Evolutionary conservation across 2,329 filamentous ascomycete species (phyloP), one percentile per base, ranked within the genome.

Genomic region (Septoria petroselini): DNA sequence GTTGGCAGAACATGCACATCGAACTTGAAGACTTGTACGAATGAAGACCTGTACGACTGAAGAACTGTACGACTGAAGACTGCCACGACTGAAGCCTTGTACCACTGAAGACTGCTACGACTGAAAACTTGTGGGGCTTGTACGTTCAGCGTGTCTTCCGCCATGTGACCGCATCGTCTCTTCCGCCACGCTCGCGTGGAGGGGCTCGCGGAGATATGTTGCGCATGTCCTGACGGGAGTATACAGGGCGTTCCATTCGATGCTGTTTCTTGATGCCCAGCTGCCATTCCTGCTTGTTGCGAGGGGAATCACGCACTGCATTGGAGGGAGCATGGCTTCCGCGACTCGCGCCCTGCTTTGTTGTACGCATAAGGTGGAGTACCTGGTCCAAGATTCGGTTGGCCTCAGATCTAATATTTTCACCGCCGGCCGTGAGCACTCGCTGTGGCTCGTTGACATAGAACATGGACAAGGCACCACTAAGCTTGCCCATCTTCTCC

Each of bases 391-490:
- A 18, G 9, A 59, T 19, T 4, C 25, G 41, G 15, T 45, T 44
- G 6, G 48, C 52, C 31, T 52, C 43, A 19, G 46, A 29, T 38
- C 42, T 52, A 12, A 61, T 48, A 15, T 62, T 51, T 29, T 48
- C 42, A 11, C 41, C 44, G 17, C 48, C 55, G 11, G 60, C 60
- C 14, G 45, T 57, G 15, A 64, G 25, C 7, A 54, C 53, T 5
- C 52, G 40, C 19, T 52, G 39, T 7, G 42, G 31, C 15, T 61
- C 54, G 31, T 57, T 59, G 15, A 23, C 27, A 30, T 58, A 19
- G 5, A 52, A 34, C 23, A 62, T 27, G 33, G 54, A 19, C 41
- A 57, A 34, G 19, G 58, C 58, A 15, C 58, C 58, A 15, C 41
- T 59, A 8, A 56, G 29, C 29, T 40, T 41, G n/a, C 19, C 39